Evolutionary conservation across 176 grass and related monocot species (phyloP).

Genomic region (Lolium perenne): DNA sequence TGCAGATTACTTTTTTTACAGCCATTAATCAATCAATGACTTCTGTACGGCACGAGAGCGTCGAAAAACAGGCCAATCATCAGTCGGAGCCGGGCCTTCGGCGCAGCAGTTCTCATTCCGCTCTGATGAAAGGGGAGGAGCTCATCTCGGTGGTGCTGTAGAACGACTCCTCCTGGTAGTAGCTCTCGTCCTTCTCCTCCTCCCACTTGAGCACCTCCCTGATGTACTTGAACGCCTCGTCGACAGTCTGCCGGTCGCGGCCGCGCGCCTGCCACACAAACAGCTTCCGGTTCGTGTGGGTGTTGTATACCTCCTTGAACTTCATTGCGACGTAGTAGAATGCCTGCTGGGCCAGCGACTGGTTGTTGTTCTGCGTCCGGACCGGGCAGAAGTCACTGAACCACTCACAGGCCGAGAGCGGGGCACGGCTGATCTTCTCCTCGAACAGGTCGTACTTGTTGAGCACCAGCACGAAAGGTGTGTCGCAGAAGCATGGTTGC

Average conservation of each 20-base stretch:
- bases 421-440: slow-evolving; percentile 69
- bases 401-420: slow-evolving; percentile 78
- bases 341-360: slow-evolving; percentile 80
- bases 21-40: background rate
- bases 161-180: slow-evolving; percentile 72
- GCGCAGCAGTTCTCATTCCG: slow-evolving; percentile 42
- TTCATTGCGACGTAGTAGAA: slow-evolving; percentile 86
- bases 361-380: slow-evolving; percentile 72
- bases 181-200: slow-evolving; percentile 78
- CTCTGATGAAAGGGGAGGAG: slow-evolving; percentile 78
- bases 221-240: slow-evolving; percentile 86
- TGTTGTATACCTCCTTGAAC: slow-evolving; percentile 83
- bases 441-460: slow-evolving; percentile 94
- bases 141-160: slow-evolving; percentile 94
- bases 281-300: slow-evolving; percentile 66
- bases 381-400: slow-evolving; percentile 77
- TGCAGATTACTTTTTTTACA: no score
- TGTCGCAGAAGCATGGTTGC: slow-evolving; percentile 82
- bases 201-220: slow-evolving; percentile 91
- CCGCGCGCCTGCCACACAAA: slow-evolving; percentile 85
- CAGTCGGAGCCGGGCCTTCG: background rate
- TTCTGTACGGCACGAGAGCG: slow-evolving; percentile 5
- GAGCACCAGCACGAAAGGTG: slow-evolving; percentile 82
- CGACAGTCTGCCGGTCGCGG: slow-evolving; percentile 62
- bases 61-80: background rate